Base-by-base conservation (phyloP, 1,284 basidiomycete genomes). In the Xerocomus cyaneibrunnescens region DNA sequence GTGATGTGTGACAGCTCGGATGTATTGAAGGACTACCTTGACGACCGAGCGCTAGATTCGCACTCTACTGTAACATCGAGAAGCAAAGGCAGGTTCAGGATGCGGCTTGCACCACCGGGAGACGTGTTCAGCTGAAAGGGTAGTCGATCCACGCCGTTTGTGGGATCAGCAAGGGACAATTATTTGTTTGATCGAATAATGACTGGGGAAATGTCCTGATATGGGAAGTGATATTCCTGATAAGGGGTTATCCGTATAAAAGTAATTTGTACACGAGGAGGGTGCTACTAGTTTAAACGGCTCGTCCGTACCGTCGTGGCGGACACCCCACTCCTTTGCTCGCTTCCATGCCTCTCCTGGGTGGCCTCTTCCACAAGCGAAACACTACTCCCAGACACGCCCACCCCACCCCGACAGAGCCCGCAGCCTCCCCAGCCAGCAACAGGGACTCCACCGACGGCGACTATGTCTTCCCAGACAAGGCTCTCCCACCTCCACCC, bases 401-500 rank as follows among this genome's bases (percentile, higher is more conserved):
- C 46, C 7, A 69, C 62, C 0, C 28, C n/a, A n/a, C n/a, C n/a
- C n/a, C n/a, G n/a, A 76, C 82, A 12, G 72, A 72, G 40, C 80
- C 75, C 8, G 42, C 41, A 3, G 48, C 64, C 0, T 65, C 67
- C 12, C 51, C 57, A 0, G 9, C 55, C 7, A 64, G 56, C 48
- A 59, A 57, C 25, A 51, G 32, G 23, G 56, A 57, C 3, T 76
- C 77, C 5, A 68, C 74, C 13, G 73, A 74, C 13, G 62, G 66
- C 8, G 75, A 76, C 57, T 74, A 75, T 59, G 67, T 75, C 47
- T 65, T 69, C 13, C 60, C 74, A 16, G 73, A 74, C 65, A 72
- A 60, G 45, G 59, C 66, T 17, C 45, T 69, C 9, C 72, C 23
- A 67, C 69, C 61, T 0, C 54, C 64, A 16, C 50, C 52, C 1